Evolutionary conservation across 495 filamentous ascomycete species (phyloP).

Genomic region (Penicillium subrubescens): DNA sequence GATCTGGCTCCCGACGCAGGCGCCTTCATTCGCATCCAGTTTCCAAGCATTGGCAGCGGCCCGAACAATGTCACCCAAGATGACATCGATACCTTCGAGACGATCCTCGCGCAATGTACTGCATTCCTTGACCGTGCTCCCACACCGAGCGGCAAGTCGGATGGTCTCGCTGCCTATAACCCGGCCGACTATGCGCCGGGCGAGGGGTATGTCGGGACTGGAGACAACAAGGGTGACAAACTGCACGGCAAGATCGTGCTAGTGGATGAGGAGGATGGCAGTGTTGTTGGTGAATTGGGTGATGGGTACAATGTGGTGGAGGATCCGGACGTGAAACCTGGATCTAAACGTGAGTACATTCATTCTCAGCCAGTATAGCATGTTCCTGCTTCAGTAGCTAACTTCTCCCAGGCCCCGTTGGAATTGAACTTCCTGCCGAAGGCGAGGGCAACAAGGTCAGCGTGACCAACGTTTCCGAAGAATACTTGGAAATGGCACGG

Average conservation of each 20-base stretch:
- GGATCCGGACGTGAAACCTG: conserved; percentile 68
- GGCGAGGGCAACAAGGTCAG: conserved; percentile 68
- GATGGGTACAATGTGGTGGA: conserved; percentile 83
- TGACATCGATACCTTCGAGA: conserved; percentile 95
- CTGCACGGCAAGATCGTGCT: conserved; percentile 82
- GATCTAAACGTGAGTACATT: conserved; percentile 75
- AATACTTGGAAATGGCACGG: conserved; percentile 77
- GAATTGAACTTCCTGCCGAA: conserved; percentile 79
- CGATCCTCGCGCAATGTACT: conserved; percentile 92
- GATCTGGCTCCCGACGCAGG: conserved; percentile 83
- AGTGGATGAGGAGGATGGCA: conserved; percentile 92
- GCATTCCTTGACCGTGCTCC: conserved; percentile 83
- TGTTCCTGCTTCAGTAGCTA: conserved; percentile 9
- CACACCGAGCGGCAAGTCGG: conserved; percentile 47
- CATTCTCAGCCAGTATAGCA: background rate
- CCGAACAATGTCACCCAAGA: conserved; percentile 74
- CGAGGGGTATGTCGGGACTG: conserved; percentile 65
- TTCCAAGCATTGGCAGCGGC: conserved; percentile 69
- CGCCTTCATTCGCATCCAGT: conserved; percentile 88
- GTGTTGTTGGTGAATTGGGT: conserved; percentile 86
- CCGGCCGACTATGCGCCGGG: conserved; percentile 77
- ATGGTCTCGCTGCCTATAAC: conserved; percentile 64
- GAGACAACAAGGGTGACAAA: conserved; percentile 41
- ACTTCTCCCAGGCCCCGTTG: conserved; percentile 72
- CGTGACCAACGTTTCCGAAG: conserved; percentile 73